Conservation (phyloP, 345 rosid species). For the Sapria himalayana region DNA sequence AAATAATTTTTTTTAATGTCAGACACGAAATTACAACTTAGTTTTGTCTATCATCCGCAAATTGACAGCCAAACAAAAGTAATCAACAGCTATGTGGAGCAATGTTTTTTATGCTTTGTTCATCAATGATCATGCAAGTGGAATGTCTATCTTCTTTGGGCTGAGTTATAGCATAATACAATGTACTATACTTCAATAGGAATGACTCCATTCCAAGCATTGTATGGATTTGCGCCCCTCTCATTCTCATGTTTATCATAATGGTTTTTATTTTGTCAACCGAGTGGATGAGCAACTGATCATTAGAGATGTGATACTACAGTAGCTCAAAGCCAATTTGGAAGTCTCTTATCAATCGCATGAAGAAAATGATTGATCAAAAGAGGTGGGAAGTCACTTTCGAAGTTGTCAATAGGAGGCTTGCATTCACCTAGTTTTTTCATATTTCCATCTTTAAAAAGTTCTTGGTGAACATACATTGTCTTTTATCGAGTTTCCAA, state of each 20-base stretch:
- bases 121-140: neutral
- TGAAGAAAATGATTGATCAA: neutral
- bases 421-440: neutral
- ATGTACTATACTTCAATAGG: neutral
- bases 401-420: neutral
- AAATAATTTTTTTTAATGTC: too few species aligned
- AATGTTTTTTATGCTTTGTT: neutral
- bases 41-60: slow-evolving; percentile 4
- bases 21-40: neutral
- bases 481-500: neutral
- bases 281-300: neutral
- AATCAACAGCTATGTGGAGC: neutral
- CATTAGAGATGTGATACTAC: neutral
- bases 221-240: too few species aligned
- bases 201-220: too few species aligned
- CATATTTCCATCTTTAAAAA: neutral
- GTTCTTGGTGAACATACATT: neutral
- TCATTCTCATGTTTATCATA: too few species aligned
- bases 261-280: too few species aligned
- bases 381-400: neutral
- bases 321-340: neutral
- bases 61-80: neutral
- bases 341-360: neutral
- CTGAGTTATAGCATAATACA: neutral
- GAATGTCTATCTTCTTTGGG: neutral